Conservation (phyloP, 2,329 filamentous ascomycete genomes). For the Arthrobotrys sinensis region DNA sequence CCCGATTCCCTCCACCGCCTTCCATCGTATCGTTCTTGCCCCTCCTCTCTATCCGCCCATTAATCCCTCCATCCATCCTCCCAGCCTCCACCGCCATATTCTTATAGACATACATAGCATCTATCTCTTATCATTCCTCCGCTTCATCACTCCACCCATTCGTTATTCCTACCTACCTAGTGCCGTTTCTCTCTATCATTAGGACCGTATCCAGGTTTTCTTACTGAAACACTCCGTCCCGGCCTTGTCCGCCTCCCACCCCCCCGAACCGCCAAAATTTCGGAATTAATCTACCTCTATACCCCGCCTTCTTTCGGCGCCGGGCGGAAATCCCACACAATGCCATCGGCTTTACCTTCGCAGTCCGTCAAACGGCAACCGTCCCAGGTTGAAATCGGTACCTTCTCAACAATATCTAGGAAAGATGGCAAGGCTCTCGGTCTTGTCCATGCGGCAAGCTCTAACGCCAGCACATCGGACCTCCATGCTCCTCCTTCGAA, state of each 20-base stretch:
- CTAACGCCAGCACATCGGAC: conserved; percentile 44
- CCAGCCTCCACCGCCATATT: conserved; percentile 25
- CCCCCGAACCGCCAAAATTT: conserved; percentile 47
- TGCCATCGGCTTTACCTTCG: conserved; percentile 47
- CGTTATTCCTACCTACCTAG: conserved; percentile 11
- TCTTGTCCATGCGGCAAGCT: conserved; percentile 33
- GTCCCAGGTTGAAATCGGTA: conserved; percentile 55
- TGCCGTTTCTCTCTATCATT: conserved; percentile 8
- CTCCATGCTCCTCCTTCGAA: conserved; percentile 16
- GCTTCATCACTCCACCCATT: conserved; percentile 32
- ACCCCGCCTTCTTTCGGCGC: conserved; percentile 58
- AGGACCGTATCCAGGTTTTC: conserved; percentile 32
- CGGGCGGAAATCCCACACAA: conserved; percentile 53
- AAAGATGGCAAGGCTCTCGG: conserved; percentile 37
- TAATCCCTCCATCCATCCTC: conserved; percentile 28
- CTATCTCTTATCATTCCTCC: conserved; percentile 15
- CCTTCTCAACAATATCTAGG: conserved; percentile 59
- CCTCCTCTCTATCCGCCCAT: conserved; percentile 22
- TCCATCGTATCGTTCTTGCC: conserved; percentile 12
- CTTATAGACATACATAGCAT: conserved; percentile 14
- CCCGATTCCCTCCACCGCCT: conserved; percentile 37
- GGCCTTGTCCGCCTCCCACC: conserved; percentile 8
- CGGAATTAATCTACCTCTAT: conserved; percentile 55
- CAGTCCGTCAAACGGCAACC: conserved; percentile 35
- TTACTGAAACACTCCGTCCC: conserved; percentile 29